phyloP scores from a whole-genome alignment of 345 rosid species.

The Hevea brasiliensis region DNA sequence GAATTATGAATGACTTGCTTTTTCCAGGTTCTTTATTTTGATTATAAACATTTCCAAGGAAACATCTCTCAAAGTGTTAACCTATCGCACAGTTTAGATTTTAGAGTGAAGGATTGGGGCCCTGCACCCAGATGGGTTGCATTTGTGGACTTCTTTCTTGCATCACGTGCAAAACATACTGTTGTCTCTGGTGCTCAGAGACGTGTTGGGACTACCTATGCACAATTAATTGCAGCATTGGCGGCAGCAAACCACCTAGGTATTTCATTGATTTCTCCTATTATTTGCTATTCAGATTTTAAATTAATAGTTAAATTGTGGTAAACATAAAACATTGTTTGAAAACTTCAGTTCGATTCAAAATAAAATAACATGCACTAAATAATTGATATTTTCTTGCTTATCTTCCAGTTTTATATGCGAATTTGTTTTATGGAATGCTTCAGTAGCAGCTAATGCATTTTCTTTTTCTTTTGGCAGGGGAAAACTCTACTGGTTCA shows the following conservation, averaged over 20 bases:
- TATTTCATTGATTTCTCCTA: no score
- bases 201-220: conserved; percentile 92
- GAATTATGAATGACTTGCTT: conserved; percentile 21
- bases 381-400: no score
- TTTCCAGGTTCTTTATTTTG: conserved; percentile 76
- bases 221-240: conserved; percentile 82
- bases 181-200: conserved; percentile 87
- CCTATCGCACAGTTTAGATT: conserved; percentile 46
- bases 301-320: no score
- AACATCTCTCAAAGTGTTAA: conserved; percentile 44
- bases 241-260: conserved; percentile 86
- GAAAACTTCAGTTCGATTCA: no score
- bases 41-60: conserved; percentile 69
- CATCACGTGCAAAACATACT: conserved; percentile 73
- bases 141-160: conserved; percentile 96
- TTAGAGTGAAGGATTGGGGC: conserved; percentile 93
- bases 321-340: no score
- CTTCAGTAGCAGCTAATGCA: conserved; percentile 8
- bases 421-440: no score
- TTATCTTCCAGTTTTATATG: no score
- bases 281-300: no score
- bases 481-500: conserved; percentile 50
- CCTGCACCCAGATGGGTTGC: conserved; percentile 99
- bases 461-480: conserved; percentile 48
- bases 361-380: no score